A percentile compares a stretch with the other conserved stretches of the same genome.
These are phyloP conservation scores for Zalaria sp. DNA, from an alignment of 2,329 filamentous ascomycete species.

Conservation along the genomic window DNA sequence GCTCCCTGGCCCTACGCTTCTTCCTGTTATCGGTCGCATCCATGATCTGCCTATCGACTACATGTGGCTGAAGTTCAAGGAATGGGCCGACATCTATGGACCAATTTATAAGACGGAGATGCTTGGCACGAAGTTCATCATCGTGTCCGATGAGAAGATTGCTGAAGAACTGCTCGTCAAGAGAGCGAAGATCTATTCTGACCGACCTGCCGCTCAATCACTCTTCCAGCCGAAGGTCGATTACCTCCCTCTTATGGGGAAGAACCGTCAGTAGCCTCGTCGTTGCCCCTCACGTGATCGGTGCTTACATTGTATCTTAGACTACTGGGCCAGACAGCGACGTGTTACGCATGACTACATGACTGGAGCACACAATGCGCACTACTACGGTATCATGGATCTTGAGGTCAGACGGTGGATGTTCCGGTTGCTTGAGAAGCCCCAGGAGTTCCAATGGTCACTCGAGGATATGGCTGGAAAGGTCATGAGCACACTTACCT, in stretches of 20 bases:
- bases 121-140: constrained; percentile 28
- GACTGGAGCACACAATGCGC: constrained; percentile 29
- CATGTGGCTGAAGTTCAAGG: constrained; percentile 40
- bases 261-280: constrained; percentile 31
- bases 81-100: constrained; percentile 21
- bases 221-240: constrained; percentile 44
- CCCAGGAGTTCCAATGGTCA: constrained; percentile 35
- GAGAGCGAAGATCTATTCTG: constrained; percentile 37
- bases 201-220: constrained; percentile 35
- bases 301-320: constrained; percentile 14
- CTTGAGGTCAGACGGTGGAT: constrained; percentile 42
- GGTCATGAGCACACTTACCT: constrained; percentile 39
- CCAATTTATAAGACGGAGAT: constrained; percentile 21
- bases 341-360: constrained; percentile 39
- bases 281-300: background rate
- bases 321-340: constrained; percentile 41
- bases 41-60: constrained; percentile 34
- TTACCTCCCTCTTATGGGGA: constrained; percentile 42
- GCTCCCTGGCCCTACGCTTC: constrained; percentile 25
- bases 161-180: constrained; percentile 40
- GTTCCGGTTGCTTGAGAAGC: constrained; percentile 32
- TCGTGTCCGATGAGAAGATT: constrained; percentile 37
- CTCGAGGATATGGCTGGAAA: constrained; percentile 46
- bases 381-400: constrained; percentile 35
- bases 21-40: constrained; percentile 23